These are phyloP conservation scores for Buxus sempervirens DNA, from an alignment of 164 flowering plant genomes.

Conservation along the genomic window DNA sequence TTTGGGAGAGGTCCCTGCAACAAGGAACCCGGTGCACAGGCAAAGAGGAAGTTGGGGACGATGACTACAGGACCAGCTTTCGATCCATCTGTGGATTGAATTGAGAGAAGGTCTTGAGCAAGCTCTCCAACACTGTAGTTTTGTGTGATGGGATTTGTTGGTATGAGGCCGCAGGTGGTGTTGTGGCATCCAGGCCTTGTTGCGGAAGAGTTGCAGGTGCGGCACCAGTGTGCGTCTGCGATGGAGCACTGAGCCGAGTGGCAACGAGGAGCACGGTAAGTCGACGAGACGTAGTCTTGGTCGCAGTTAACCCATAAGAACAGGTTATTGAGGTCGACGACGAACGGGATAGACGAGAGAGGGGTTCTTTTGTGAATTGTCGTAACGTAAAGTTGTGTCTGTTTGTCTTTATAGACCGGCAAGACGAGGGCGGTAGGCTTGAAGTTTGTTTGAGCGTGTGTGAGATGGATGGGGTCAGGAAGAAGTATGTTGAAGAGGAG, in stretches of 20 bases:
- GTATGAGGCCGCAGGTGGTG: conserved; percentile 26
- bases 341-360: conserved; percentile 9
- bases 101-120: conserved; percentile 23
- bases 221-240: conserved; percentile 18
- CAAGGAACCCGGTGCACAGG: conserved; percentile 27
- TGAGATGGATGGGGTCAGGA: background rate
- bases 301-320: conserved; percentile 33
- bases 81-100: conserved; percentile 19
- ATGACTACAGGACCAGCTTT: conserved; percentile 13
- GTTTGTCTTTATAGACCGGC: background rate
- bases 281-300: conserved; percentile 21
- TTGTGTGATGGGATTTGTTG: conserved; percentile 25
- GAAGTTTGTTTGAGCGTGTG: background rate
- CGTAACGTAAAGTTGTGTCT: conserved; percentile 22
- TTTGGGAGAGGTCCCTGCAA: conserved; percentile 20
- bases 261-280: conserved; percentile 26
- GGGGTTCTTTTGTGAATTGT: conserved; percentile 31
- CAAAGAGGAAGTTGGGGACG: conserved; percentile 25
- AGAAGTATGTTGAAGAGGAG: background rate
- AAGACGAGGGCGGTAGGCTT: background rate
- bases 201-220: conserved; percentile 17
- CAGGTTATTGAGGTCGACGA: conserved; percentile 34
- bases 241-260: conserved; percentile 30
- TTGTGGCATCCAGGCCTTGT: conserved; percentile 28
- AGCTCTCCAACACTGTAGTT: conserved; percentile 19